Evolutionary conservation across 1,284 basidiomycete species (phyloP).

Genomic region (Pseudozyma pruni): DNA sequence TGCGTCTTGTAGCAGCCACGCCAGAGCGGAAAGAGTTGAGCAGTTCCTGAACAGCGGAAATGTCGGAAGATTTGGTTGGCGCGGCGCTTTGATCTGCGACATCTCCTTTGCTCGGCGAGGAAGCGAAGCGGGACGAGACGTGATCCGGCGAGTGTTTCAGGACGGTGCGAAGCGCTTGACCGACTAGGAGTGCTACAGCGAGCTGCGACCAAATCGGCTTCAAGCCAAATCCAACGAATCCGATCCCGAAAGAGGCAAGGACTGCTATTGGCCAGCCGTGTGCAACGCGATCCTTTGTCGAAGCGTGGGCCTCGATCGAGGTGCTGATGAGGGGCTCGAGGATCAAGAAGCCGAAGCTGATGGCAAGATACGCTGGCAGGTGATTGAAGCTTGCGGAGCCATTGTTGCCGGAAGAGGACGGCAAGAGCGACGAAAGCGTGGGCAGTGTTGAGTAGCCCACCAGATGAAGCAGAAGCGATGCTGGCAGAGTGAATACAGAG

Average conservation of each 20-base stretch:
- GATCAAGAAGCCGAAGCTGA: constrained; percentile 55
- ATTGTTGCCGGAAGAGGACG: constrained; percentile 4
- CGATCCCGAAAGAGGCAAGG: constrained; percentile 51
- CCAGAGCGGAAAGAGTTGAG: constrained; percentile 21
- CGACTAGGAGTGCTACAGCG: constrained; percentile 47
- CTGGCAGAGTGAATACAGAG: constrained; percentile 49
- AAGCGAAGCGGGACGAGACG: constrained; percentile 44
- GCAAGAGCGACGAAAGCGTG: constrained; percentile 30
- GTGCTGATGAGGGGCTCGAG: constrained; percentile 61
- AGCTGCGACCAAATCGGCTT: constrained; percentile 40
- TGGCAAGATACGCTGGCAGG: constrained; percentile 57
- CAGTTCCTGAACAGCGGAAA: constrained; percentile 42
- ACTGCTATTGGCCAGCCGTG: constrained; percentile 65
- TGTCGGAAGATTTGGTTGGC: constrained; percentile 31
- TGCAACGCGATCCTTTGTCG: constrained; percentile 46
- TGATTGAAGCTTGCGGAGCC: constrained; percentile 29
- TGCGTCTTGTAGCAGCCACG: constrained; percentile 52
- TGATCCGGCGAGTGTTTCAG: constrained; percentile 61
- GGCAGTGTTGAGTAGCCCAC: constrained; percentile 49
- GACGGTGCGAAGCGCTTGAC: constrained; percentile 55
- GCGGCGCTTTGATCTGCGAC: neutral
- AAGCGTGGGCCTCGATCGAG: constrained; percentile 61
- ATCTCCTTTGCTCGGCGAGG: constrained; percentile 14
- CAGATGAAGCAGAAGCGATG: constrained; percentile 41
- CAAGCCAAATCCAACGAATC: constrained; percentile 58